phyloP scores from a whole-genome alignment of 2,329 filamentous ascomycete genomes.

The Aspergillus versicolor region DNA sequence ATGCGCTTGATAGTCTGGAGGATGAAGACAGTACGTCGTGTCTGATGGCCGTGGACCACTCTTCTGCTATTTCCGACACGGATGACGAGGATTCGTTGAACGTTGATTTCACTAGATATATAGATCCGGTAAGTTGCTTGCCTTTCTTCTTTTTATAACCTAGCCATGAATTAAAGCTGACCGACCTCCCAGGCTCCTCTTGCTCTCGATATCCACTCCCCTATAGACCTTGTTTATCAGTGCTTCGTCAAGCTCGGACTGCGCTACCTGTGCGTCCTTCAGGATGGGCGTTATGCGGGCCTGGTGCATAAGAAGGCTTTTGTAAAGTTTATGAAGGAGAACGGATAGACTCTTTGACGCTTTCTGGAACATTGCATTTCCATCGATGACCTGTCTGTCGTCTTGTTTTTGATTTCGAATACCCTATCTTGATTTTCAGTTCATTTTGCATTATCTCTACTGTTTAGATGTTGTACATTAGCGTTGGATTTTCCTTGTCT shows the following conservation, averaged over 20 bases:
- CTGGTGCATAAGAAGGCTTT: conserved; percentile 98
- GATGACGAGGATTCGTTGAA: conserved; percentile 60
- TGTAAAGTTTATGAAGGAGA: conserved; percentile 86
- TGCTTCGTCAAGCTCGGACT: conserved; percentile 93
- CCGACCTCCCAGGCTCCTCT: conserved; percentile 65
- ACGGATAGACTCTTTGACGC: conserved; percentile 41
- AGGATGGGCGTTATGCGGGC: conserved; percentile 81
- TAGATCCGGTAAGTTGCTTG: conserved; percentile 70
- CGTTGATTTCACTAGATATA: conserved; percentile 85
- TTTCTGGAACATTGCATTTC: neutral
- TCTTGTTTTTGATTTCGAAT: neutral
- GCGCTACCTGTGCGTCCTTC: conserved; percentile 85
- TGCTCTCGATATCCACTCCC: conserved; percentile 80
- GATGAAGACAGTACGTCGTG: conserved; percentile 72
- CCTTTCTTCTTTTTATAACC: neutral
- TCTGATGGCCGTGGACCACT: conserved; percentile 71
- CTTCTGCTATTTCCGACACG: conserved; percentile 58
- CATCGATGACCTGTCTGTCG: too few species aligned
- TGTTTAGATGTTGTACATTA: conserved; percentile 1
- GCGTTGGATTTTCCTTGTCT: neutral
- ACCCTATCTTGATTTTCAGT: neutral
- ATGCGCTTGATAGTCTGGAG: conserved; percentile 78
- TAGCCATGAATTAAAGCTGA: conserved; percentile 7
- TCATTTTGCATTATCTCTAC: neutral
- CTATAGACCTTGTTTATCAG: conserved; percentile 94